Conservation (phyloP, 805 yeast species). For the Wickerhamiella cacticola region DNA sequence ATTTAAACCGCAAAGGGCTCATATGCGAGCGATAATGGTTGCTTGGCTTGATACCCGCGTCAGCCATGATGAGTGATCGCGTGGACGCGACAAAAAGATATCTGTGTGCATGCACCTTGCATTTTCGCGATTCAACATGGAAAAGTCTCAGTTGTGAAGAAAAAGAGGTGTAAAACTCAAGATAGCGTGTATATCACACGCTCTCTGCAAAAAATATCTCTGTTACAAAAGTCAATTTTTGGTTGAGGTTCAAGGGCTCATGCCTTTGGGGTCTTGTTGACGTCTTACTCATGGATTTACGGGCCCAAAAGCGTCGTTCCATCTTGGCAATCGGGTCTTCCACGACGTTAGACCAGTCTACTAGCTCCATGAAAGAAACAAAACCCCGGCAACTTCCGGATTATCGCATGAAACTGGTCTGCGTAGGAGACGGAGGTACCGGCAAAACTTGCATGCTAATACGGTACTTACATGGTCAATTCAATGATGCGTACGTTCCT, state of each 20-base stretch:
- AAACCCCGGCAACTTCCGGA: constrained; percentile 23
- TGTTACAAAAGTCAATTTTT: no score
- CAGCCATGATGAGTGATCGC: constrained; percentile 25
- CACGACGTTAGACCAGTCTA: constrained; percentile 12
- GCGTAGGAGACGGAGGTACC: constrained; percentile 83
- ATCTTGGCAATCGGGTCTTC: constrained; percentile 13
- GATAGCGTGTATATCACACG: no score
- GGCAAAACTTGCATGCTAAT: constrained; percentile 73
- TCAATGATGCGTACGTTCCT: constrained; percentile 66
- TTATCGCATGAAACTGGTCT: constrained; percentile 47
- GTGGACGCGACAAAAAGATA: neutral
- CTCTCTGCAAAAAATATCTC: no score
- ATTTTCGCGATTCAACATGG: no score
- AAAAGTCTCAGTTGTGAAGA: no score
- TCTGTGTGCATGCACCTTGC: no score
- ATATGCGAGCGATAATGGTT: constrained; percentile 53
- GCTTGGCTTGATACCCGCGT: constrained; percentile 63
- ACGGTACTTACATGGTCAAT: constrained; percentile 54
- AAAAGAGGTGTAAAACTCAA: no score
- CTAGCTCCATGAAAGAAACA: no score
- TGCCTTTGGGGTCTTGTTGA: no score
- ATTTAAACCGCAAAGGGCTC: constrained; percentile 34
- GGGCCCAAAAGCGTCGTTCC: constrained; percentile 18
- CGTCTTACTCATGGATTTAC: constrained; percentile 15
- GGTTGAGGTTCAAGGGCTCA: no score